Conservation (phyloP, 306 rosid species). For the Trifolium fragiferum region DNA sequence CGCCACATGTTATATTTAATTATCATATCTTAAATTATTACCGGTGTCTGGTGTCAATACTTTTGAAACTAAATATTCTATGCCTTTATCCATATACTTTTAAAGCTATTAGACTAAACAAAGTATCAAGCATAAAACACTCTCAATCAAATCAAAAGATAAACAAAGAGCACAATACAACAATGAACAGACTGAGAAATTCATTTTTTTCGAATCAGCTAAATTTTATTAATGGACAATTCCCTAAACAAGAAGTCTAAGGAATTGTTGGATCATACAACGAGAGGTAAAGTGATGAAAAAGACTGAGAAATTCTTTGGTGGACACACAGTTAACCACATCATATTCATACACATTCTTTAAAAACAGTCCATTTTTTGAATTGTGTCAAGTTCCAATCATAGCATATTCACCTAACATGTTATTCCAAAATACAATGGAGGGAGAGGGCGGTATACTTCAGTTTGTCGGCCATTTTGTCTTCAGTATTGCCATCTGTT, state of each 20-base stretch:
- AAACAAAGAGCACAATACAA: too few species aligned
- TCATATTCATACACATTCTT: slow-evolving; percentile 19
- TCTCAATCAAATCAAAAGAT: neutral
- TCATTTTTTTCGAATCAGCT: too few species aligned
- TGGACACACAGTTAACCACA: slow-evolving; percentile 2
- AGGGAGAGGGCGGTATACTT: neutral
- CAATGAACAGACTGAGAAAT: too few species aligned
- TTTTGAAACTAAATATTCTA: neutral
- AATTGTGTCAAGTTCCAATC: neutral
- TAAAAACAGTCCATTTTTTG: neutral
- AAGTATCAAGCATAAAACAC: slow-evolving; percentile 16
- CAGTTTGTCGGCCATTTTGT: slow-evolving; percentile 28
- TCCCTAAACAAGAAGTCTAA: too few species aligned
- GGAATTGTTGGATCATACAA: too few species aligned
- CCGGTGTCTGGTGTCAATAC: neutral
- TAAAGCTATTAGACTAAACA: slow-evolving; percentile 27
- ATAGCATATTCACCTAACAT: neutral
- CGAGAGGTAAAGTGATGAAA: too few species aligned
- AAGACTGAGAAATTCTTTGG: neutral
- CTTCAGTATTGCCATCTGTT: slow-evolving; percentile 53
- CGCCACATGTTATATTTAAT: neutral
- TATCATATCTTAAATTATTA: neutral
- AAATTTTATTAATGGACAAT: too few species aligned
- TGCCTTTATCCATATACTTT: neutral
- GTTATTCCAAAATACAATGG: neutral